Evolutionary conservation across 2,329 filamentous ascomycete genomes (phyloP), one percentile per base, ranked within the genome.

Genomic region (Alternaria arbusti): DNA sequence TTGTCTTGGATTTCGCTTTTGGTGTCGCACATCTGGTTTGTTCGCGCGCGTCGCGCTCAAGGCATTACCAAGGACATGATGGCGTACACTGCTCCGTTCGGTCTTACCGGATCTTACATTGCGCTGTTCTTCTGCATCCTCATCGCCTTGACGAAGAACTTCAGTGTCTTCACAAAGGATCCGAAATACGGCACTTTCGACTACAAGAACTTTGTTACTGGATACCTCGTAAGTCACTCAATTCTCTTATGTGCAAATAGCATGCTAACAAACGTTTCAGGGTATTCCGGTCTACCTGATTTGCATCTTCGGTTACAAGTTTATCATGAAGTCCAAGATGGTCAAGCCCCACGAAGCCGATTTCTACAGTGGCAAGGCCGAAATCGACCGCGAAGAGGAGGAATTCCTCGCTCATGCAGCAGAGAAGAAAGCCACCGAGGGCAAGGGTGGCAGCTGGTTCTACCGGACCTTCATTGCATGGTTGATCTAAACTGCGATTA

Each of bases 101-200:
- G 92, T n/a, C 81, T 88, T 40, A 86, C 78, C 65, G 93, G 92
- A 11, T 93, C 90, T 0, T 88, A 88, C 74, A 82, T 83, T 63
- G 90, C 90, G 0, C 84, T 96, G 3, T 82, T 84, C 74, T 89
- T 93, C 81, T 93, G 91, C 81, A 84, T 86, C 73, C 76, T 96
- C 32, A 91, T 96, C 65, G 87, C 90, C 2, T 76, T 96, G 55
- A 95, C 92, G 74, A 96, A 96, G 86, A 94, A 93, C 84, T 96
- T 89, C 80, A 85, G 87, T 59, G 89, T 91, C 63, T 96, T 96
- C 79, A 84, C 88, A 3, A 28, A 80, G 78, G 62, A 79, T n/a
- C 50, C 49, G 8, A 54, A 65, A 15, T 83, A 85, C 60, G 84
- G 84, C 57, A 83, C 83, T 54, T 92, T 92, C 68, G 87, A 91